Conservation (phyloP, 2,329 filamentous ascomycete species). For the Chaetomium olivaceum region DNA sequence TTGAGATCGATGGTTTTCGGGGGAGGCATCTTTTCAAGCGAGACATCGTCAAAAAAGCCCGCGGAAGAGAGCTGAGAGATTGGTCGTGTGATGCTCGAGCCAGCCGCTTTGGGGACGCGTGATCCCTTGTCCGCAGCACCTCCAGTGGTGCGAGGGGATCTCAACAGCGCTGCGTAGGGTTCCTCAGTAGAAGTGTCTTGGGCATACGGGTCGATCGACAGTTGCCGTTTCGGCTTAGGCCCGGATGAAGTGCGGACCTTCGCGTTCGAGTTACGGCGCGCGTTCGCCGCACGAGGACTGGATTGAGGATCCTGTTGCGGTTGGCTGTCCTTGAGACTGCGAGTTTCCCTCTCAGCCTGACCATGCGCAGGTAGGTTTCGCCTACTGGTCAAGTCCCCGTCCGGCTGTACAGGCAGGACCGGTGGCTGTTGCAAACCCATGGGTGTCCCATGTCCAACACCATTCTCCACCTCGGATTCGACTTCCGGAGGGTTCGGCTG, state of each 20-base stretch:
- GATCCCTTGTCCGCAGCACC: slow-evolving; percentile 26
- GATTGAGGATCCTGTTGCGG: slow-evolving; percentile 21
- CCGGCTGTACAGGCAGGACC: not conserved
- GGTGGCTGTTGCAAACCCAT: not conserved
- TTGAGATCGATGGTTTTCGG: slow-evolving; percentile 34
- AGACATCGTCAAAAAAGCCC: slow-evolving; percentile 39
- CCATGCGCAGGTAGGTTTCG: not conserved
- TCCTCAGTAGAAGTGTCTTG: slow-evolving; percentile 36
- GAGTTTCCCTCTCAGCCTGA: slow-evolving; percentile 13
- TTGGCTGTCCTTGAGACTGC: slow-evolving; percentile 16
- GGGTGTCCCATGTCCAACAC: not conserved
- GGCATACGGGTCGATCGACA: slow-evolving; percentile 39
- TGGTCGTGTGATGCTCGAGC: slow-evolving; percentile 35
- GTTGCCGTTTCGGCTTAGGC: slow-evolving; percentile 37
- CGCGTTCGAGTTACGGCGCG: slow-evolving; percentile 40
- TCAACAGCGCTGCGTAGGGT: slow-evolving; percentile 34
- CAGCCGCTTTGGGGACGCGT: slow-evolving; percentile 32
- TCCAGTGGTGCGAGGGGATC: slow-evolving; percentile 36
- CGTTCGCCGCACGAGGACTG: slow-evolving; percentile 23
- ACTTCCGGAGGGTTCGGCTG: not conserved
- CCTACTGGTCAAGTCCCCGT: not conserved
- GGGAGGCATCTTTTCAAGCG: slow-evolving; percentile 40
- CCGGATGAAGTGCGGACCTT: slow-evolving; percentile 37
- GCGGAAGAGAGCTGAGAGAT: slow-evolving; percentile 40
- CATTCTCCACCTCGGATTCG: not conserved